Evolutionary conservation across 495 filamentous ascomycete genomes (phyloP).

Genomic region (Talaromyces wortmannii): DNA sequence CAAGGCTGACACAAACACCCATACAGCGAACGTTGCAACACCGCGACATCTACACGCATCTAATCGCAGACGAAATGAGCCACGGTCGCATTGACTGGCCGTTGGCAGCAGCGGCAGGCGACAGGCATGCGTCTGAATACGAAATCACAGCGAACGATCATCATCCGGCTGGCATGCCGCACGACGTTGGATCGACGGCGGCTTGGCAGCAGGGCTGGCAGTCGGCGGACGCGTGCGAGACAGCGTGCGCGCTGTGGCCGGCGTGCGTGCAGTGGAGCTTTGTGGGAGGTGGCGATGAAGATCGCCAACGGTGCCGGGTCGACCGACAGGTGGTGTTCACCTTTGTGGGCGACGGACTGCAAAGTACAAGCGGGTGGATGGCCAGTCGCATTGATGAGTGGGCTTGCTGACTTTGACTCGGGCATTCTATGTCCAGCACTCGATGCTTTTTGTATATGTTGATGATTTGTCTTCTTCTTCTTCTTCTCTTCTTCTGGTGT

Average conservation of each 20-base stretch:
- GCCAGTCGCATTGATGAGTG: not conserved
- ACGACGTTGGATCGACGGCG: slow-evolving; percentile 9
- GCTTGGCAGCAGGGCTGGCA: slow-evolving; percentile 14
- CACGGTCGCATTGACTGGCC: not conserved
- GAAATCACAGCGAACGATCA: slow-evolving; percentile 17
- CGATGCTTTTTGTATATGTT: not conserved
- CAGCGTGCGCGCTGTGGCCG: slow-evolving; percentile 16
- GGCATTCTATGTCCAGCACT: not conserved
- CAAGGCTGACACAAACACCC: not conserved
- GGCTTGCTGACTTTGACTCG: not conserved
- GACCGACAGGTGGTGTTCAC: too few relatives aligned
- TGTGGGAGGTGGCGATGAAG: slow-evolving; percentile 15
- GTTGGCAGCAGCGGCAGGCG: not conserved
- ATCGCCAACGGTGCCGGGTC: not conserved
- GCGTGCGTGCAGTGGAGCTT: slow-evolving; percentile 22
- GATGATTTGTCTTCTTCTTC: too few relatives aligned
- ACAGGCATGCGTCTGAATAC: slow-evolving; percentile 9
- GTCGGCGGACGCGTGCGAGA: slow-evolving; percentile 19
- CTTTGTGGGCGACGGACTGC: not conserved
- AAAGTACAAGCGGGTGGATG: not conserved
- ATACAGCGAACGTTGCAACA: not conserved
- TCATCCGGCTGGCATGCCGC: slow-evolving; percentile 7
- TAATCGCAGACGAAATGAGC: not conserved
- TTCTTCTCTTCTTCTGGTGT: too few relatives aligned
- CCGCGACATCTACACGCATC: not conserved